Evolutionary conservation across 2,329 filamentous ascomycete genomes (phyloP).

Genomic region (Ophiostoma ulmi): DNA sequence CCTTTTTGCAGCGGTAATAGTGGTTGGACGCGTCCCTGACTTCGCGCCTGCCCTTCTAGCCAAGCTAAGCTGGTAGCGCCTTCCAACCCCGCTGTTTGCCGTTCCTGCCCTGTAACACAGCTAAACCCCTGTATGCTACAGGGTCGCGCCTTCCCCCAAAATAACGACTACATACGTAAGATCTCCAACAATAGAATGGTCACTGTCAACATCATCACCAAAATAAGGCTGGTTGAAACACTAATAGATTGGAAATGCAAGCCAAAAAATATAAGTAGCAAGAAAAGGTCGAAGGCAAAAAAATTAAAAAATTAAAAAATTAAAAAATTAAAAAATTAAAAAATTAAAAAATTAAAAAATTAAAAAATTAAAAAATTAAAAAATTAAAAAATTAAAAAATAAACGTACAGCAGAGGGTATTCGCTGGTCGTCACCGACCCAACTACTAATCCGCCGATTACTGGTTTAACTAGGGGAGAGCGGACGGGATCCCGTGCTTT

Average conservation of each 20-base stretch:
- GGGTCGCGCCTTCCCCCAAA: neutral
- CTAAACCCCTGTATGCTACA: neutral
- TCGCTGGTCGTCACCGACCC: conserved; percentile 10
- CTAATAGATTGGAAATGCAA: no score
- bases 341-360: no score
- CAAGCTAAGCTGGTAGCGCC: neutral
- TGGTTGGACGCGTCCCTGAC: neutral
- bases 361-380: no score
- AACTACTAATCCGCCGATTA: conserved; percentile 9
- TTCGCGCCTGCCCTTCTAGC: neutral
- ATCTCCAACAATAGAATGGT: neutral
- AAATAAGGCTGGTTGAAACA: neutral
- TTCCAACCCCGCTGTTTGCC: conserved; percentile 19
- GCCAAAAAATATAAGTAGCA: no score
- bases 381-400: neutral
- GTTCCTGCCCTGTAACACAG: conserved; percentile 10
- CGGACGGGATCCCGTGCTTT: conserved; percentile 9
- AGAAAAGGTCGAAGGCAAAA: no score
- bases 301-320: neutral
- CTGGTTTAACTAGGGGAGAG: conserved; percentile 9
- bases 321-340: neutral
- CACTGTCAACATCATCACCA: neutral
- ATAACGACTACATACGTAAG: neutral
- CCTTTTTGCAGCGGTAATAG: neutral
- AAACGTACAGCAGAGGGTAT: conserved; percentile 4